Evolutionary conservation across 2,329 filamentous ascomycete species (phyloP).

Genomic region (Verticillium longisporum): DNA sequence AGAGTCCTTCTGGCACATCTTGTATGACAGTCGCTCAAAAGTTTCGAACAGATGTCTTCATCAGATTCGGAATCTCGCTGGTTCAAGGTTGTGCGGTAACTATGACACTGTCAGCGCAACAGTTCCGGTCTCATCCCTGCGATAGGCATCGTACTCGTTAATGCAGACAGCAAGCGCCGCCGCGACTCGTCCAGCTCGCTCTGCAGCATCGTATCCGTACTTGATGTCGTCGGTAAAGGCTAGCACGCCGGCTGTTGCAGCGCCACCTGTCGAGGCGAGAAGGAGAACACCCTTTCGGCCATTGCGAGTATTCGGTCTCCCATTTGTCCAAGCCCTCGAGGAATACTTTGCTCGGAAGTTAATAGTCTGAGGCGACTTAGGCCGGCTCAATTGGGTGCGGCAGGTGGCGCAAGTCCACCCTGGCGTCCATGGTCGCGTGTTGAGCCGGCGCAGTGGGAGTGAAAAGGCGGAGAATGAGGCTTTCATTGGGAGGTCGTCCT

Average conservation of each 20-base stretch:
- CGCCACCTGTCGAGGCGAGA: constrained; percentile 46
- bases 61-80: constrained; percentile 55
- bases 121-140: too few relatives aligned
- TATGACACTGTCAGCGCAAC: constrained; percentile 29
- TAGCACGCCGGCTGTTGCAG: constrained; percentile 37
- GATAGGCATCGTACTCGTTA: constrained; percentile 60
- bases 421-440: constrained; percentile 20
- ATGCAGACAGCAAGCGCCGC: constrained; percentile 72
- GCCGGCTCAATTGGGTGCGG: constrained; percentile 28
- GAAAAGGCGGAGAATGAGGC: constrained; percentile 25
- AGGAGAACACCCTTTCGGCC: constrained; percentile 26
- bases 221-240: constrained; percentile 64
- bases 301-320: neutral
- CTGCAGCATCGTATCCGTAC: constrained; percentile 66
- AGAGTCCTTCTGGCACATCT: constrained; percentile 86
- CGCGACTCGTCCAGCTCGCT: constrained; percentile 74
- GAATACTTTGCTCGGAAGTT: constrained; percentile 22
- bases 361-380: constrained; percentile 18
- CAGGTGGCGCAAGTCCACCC: constrained; percentile 40
- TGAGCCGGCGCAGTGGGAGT: constrained; percentile 28
- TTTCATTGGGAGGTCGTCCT: constrained; percentile 30
- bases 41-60: constrained; percentile 55
- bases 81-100: constrained; percentile 83
- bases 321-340: constrained; percentile 6
- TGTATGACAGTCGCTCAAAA: constrained; percentile 80